Evolutionary conservation across 2,329 filamentous ascomycete genomes (phyloP).

Genomic region (Paraphoma sp.): DNA sequence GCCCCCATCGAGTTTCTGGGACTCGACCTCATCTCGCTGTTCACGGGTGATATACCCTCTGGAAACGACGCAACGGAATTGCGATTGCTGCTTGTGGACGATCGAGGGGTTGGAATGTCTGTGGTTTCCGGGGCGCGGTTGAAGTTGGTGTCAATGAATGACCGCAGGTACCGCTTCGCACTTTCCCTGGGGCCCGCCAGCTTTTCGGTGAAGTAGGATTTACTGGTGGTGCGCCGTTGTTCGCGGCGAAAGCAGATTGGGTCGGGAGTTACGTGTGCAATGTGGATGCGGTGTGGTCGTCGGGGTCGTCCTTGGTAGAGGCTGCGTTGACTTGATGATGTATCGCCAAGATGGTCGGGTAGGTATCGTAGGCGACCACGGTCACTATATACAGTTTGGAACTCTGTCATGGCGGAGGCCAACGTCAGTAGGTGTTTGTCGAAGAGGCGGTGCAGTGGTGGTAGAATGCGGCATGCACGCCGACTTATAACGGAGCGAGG

Average conservation of each 20-base stretch:
- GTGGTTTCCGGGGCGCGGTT: conserved; percentile 25
- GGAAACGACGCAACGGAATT: conserved; percentile 36
- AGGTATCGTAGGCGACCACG: conserved; percentile 48
- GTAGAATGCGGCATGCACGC: conserved; percentile 18
- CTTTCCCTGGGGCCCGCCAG: conserved; percentile 59
- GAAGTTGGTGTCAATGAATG: conserved; percentile 51
- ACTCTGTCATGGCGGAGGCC: conserved; percentile 47
- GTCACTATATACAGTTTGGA: conserved; percentile 45
- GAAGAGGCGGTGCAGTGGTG: conserved; percentile 8
- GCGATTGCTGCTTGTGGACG: conserved; percentile 39
- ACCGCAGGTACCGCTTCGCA: conserved; percentile 58
- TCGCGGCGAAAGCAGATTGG: conserved; percentile 36
- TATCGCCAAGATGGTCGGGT: conserved; percentile 42
- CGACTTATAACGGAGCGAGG: conserved; percentile 28
- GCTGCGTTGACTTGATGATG: conserved; percentile 31
- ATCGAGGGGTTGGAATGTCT: conserved; percentile 29
- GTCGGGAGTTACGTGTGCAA: conserved; percentile 57
- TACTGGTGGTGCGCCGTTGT: conserved; percentile 40
- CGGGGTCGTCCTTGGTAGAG: conserved; percentile 59
- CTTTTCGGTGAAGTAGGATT: conserved; percentile 50
- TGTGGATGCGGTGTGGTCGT: conserved; percentile 64
- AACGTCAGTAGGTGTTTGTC: conserved; percentile 36
- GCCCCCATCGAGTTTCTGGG: conserved; percentile 50
- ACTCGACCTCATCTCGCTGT: conserved; percentile 48
- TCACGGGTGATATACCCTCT: conserved; percentile 30